Conservation (phyloP, 495 filamentous ascomycete species). For the Talaromyces adpressus region DNA sequence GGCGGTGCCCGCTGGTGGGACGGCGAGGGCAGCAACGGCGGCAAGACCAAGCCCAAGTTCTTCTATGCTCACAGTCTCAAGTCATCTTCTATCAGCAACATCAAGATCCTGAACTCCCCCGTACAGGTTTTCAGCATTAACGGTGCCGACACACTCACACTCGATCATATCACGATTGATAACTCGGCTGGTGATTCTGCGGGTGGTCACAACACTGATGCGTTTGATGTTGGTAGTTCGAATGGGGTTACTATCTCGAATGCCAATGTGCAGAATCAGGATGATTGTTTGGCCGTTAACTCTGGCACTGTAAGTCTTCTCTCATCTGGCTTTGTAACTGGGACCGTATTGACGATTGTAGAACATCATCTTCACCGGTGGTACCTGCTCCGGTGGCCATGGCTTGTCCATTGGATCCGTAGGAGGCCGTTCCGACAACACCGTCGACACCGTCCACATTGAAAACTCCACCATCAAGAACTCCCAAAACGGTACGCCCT, state of each 20-base stretch:
- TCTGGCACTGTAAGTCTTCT: conserved; percentile 35
- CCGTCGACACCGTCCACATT: conserved; percentile 49
- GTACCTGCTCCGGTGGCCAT: conserved; percentile 53
- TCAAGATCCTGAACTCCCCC: conserved; percentile 51
- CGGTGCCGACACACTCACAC: conserved; percentile 35
- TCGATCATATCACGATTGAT: conserved; percentile 50
- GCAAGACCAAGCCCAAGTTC: conserved; percentile 53
- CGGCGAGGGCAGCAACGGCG: conserved; percentile 43
- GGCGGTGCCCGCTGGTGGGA: conserved; percentile 48
- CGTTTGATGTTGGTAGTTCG: conserved; percentile 51
- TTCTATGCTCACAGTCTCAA: conserved; percentile 44
- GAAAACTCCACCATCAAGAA: conserved; percentile 42
- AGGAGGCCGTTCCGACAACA: conserved; percentile 55
- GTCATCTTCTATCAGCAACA: conserved; percentile 33
- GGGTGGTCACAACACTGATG: conserved; percentile 59
- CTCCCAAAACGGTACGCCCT: conserved; percentile 41
- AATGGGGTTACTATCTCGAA: conserved; percentile 45
- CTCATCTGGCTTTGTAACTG: not conserved
- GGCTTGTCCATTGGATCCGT: conserved; percentile 66
- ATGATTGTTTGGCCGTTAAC: conserved; percentile 59
- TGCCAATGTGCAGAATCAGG: conserved; percentile 54
- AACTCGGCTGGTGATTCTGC: conserved; percentile 47
- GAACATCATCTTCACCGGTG: conserved; percentile 50
- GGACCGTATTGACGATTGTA: conserved; percentile 14
- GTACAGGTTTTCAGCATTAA: conserved; percentile 57